Evolutionary conservation across 176 grass and related monocot genomes (phyloP).

Genomic region (Coix lacrymajobi): DNA sequence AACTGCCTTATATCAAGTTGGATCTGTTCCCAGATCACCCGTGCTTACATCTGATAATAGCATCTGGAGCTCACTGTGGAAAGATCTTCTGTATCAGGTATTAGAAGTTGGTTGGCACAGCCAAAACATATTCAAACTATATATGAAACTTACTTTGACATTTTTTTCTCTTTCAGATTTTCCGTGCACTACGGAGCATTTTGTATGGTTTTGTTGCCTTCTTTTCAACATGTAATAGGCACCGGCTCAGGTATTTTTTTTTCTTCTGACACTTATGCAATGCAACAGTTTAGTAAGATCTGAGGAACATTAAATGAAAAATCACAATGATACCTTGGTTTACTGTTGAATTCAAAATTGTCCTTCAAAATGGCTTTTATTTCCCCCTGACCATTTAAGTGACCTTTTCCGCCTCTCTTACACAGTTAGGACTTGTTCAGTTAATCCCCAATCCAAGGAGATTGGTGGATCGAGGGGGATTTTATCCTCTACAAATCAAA

Average conservation of each 20-base stretch:
- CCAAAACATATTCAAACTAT: background rate
- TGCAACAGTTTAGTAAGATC: background rate
- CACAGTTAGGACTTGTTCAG: background rate
- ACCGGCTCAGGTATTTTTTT: slow-evolving; percentile 78
- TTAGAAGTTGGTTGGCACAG: background rate
- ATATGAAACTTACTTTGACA: slow-evolving; percentile 14
- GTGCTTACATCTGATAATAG: slow-evolving; percentile 48
- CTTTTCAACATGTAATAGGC: slow-evolving; percentile 92
- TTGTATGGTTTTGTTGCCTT: slow-evolving; percentile 95
- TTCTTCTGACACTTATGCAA: background rate
- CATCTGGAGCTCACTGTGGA: slow-evolving; percentile 76
- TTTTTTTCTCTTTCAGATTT: slow-evolving; percentile 57
- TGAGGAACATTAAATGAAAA: background rate
- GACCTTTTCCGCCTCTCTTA: background rate
- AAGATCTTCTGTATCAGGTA: slow-evolving; percentile 96
- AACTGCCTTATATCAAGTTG: slow-evolving; percentile 67
- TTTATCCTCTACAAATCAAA: background rate
- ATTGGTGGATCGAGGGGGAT: background rate
- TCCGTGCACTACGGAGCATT: slow-evolving; percentile 84
- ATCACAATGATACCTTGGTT: background rate
- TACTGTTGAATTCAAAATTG: background rate
- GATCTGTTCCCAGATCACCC: slow-evolving; percentile 44
- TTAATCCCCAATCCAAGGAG: too few relatives aligned
- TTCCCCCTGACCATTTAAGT: background rate
- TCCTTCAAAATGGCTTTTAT: background rate